Percentiles rank a stretch among this genome's conserved stretches.
Evolutionary conservation across 352 stramenopile species (phyloP).

Genomic region (Aphanomyces astaci): DNA sequence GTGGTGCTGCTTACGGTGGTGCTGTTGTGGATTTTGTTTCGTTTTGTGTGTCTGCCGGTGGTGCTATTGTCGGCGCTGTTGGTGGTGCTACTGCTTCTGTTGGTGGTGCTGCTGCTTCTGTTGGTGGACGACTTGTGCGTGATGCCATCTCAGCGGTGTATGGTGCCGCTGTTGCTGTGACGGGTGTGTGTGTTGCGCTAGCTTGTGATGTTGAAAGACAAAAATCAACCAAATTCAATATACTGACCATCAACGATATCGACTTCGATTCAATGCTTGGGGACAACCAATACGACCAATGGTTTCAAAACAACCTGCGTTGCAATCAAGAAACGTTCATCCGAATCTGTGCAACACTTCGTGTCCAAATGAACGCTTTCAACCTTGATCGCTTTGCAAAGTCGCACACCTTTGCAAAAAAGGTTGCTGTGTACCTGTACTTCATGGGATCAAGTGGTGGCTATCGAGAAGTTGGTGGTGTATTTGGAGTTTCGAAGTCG

Average conservation of each 20-base stretch:
- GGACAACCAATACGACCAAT: background rate
- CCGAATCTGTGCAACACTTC: background rate
- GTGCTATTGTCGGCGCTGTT: too few species aligned
- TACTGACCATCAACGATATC: background rate
- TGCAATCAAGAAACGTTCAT: background rate
- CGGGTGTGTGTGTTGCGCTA: background rate
- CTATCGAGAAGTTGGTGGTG: background rate
- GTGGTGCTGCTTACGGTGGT: too few species aligned
- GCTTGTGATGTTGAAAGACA: background rate
- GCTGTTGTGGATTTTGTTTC: too few species aligned
- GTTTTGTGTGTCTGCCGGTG: too few species aligned
- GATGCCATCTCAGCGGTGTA: too few species aligned
- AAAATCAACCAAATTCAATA: background rate
- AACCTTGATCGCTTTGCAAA: too few species aligned
- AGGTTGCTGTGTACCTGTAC: background rate
- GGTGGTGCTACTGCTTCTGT: too few species aligned
- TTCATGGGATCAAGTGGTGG: background rate
- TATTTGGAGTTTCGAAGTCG: background rate
- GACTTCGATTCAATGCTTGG: background rate
- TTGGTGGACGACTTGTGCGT: too few species aligned
- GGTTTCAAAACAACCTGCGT: slow-evolving; percentile 1
- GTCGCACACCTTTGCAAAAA: too few species aligned
- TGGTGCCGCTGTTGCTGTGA: too few species aligned
- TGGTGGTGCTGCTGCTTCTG: too few species aligned
- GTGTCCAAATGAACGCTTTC: background rate